Base-by-base conservation (phyloP, 169 alveolate species). In the Babesia gibsoni region DNA sequence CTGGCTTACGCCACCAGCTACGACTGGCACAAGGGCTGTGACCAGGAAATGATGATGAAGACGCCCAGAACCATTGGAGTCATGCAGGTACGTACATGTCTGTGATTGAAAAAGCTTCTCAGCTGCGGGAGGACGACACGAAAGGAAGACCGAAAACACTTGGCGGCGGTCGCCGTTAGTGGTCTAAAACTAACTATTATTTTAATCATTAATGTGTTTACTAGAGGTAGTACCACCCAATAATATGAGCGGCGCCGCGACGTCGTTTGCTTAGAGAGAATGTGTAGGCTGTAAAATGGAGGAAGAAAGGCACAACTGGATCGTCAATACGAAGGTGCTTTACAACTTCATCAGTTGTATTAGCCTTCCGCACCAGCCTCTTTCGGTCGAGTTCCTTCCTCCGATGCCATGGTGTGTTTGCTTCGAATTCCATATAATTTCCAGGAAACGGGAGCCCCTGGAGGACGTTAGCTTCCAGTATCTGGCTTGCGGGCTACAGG, bases 1-100 rank as follows among this genome's bases (percentile, higher is more conserved):
- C 66, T 79, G 69, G 88, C 88, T 23, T 79, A 67, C 42, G 88
- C 88, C 36, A 79, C 88, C 20, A 68, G 83, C 65, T 79, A 79
- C 48, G 84, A 79, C 66, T 79, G 88, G 88, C 32, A 79, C 46
- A 79, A 67, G 63, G 88, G 88, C 10, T 29, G 57, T 3, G 59
- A 79, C 41, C 30, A 45, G 58, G 54, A 48, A 6, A 27, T 79
- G 54, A 30, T 79, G 4, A 33, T 25, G 65, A 79, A 69, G 50
- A 79, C 59, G 30, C 22, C 37, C 3, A 46, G 65, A 14, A 52
- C 45, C 16, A 61, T 79, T 23, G 83, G 83, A 20, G 50, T 79
- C 48, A 52, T 77, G 64, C 69, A 77, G 85, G 85, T 75, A 56
- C 32, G 59, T 49, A 22, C 10, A 10, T 3, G 7, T 1, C 12